A percentile compares a stretch with the other conserved stretches of the same genome.
phyloP scores from a whole-genome alignment of 1,139 yeast genomes.

The Suhomyces coccinellae region DNA sequence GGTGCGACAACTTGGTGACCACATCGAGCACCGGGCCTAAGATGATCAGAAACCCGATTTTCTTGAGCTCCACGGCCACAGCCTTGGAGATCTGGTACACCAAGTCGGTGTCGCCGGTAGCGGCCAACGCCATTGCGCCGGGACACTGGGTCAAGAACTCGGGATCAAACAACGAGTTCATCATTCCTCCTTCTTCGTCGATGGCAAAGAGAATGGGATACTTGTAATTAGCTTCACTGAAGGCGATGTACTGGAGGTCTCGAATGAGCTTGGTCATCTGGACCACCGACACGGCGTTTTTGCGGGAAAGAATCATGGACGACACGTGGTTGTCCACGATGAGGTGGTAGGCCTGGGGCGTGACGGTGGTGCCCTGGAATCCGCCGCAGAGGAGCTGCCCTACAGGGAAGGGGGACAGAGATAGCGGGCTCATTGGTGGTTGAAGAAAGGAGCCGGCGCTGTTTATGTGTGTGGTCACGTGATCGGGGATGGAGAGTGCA shows the following conservation, averaged over 20 bases:
- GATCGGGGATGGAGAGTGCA: background rate
- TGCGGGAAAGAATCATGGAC: constrained; percentile 56
- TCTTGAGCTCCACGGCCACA: constrained; percentile 52
- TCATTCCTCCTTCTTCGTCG: constrained; percentile 47
- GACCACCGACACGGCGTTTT: constrained; percentile 52
- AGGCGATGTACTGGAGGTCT: constrained; percentile 59
- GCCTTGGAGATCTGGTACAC: constrained; percentile 59
- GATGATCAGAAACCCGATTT: constrained; percentile 57
- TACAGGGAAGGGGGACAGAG: constrained; percentile 21
- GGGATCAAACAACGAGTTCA: constrained; percentile 58
- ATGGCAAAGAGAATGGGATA: constrained; percentile 48
- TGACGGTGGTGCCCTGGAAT: constrained; percentile 57
- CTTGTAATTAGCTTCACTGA: constrained; percentile 48
- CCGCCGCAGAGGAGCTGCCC: constrained; percentile 68
- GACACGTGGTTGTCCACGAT: constrained; percentile 56
- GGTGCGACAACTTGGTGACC: constrained; percentile 56
- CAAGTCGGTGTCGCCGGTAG: constrained; percentile 51
- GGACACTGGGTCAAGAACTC: constrained; percentile 59
- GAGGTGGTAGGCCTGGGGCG: constrained; percentile 56
- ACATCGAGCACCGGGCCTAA: constrained; percentile 69
- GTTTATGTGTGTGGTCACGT: constrained; percentile 2
- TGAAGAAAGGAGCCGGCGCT: background rate
- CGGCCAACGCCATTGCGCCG: constrained; percentile 65
- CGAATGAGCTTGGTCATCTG: constrained; percentile 53
- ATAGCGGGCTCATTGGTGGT: constrained; percentile 11